Percentiles rank a stretch among this genome's conserved stretches.
Evolutionary conservation across 306 rosid genomes (phyloP).

Genomic region (Quercus aquifolioides): DNA sequence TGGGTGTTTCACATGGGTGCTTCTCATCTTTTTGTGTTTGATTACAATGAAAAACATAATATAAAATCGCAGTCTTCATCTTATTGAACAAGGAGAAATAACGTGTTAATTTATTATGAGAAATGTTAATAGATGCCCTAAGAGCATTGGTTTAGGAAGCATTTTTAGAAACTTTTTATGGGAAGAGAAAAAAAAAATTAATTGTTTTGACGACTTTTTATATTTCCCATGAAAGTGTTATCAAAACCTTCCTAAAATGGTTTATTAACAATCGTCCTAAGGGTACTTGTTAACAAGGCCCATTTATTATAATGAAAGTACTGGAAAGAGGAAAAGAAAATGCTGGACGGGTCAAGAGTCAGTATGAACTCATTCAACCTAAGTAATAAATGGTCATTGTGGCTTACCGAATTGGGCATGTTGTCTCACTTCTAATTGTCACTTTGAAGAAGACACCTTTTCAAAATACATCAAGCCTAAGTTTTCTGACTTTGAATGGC

Average conservation of each 20-base stretch:
- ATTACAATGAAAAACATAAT: neutral
- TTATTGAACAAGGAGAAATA: neutral
- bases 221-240: no score
- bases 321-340: neutral
- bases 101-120: neutral
- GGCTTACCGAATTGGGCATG: neutral
- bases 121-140: no score
- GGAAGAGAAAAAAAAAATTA: no score
- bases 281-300: no score
- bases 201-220: no score
- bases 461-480: neutral
- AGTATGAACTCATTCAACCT: neutral
- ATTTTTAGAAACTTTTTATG: no score
- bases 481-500: slow-evolving; percentile 24
- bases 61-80: neutral
- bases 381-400: neutral
- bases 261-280: no score
- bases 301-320: neutral
- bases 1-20: neutral
- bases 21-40: neutral
- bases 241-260: no score
- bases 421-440: slow-evolving; percentile 3
- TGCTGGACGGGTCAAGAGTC: neutral
- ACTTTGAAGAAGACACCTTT: neutral
- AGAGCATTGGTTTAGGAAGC: no score